phyloP scores from a whole-genome alignment of 2,329 filamentous ascomycete genomes.

The Monosporascus sp. region DNA sequence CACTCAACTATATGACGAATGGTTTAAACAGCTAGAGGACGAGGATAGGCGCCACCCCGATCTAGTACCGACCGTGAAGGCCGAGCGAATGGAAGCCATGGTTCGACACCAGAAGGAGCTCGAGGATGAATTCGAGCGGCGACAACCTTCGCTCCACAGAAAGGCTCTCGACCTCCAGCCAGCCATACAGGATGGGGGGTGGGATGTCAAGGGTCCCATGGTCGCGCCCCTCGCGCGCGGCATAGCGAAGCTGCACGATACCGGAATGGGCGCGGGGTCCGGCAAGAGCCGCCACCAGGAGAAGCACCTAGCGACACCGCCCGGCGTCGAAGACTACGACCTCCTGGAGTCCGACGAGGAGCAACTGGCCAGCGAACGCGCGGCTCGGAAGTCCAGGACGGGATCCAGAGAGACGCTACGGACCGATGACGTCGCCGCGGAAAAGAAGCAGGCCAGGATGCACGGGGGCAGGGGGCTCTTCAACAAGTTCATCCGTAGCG shows the following conservation, averaged over 20 bases:
- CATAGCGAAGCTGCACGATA: constrained; percentile 38
- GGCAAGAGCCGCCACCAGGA: not conserved
- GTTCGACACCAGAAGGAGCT: constrained; percentile 42
- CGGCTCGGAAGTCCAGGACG: constrained; percentile 6
- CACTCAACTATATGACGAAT: constrained; percentile 37
- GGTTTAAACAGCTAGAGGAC: constrained; percentile 37
- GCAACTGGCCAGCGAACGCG: constrained; percentile 6
- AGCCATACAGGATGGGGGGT: constrained; percentile 26
- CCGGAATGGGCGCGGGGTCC: not conserved
- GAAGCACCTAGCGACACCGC: constrained; percentile 4
- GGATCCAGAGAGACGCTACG: not conserved
- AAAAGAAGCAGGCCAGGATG: constrained; percentile 13
- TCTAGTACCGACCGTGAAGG: constrained; percentile 32
- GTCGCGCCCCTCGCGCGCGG: constrained; percentile 44
- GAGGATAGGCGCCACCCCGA: constrained; percentile 37
- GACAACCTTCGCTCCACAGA: constrained; percentile 40
- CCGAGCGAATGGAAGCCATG: constrained; percentile 36
- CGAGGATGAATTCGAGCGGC: constrained; percentile 42
- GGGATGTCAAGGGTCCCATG: constrained; percentile 41
- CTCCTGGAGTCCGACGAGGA: constrained; percentile 22
- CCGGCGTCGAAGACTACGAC: constrained; percentile 16
- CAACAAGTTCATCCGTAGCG: constrained; percentile 19
- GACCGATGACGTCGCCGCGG: constrained; percentile 3
- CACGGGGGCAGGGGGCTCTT: constrained; percentile 15
- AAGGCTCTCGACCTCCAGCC: constrained; percentile 35